Conservation (phyloP, 2,329 filamentous ascomycete species). For the Lecanoromycetidae sp. region DNA sequence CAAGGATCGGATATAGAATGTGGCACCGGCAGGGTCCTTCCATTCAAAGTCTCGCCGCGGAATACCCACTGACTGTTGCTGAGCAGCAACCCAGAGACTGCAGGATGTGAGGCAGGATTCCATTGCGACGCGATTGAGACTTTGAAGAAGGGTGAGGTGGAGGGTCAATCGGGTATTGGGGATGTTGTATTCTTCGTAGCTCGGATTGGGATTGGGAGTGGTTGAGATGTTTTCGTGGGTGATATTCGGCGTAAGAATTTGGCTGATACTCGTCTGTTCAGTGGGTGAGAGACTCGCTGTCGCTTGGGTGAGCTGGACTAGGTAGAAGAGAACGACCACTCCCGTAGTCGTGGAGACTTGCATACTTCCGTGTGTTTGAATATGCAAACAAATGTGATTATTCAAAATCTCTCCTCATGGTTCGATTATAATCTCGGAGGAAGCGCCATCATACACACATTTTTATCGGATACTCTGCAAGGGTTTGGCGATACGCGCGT, state of each 20-base stretch:
- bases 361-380: too few relatives aligned
- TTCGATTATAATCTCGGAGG: background rate
- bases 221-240: background rate
- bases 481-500: background rate
- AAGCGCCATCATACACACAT: background rate
- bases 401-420: background rate
- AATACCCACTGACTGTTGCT: background rate
- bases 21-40: background rate
- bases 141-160: background rate
- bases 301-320: too few relatives aligned
- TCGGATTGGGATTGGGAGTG: background rate
- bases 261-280: background rate
- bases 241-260: background rate
- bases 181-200: background rate
- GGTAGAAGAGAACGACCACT: too few relatives aligned
- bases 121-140: background rate
- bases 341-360: too few relatives aligned
- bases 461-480: background rate
- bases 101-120: background rate
- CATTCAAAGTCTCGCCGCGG: background rate
- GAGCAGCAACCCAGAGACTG: background rate
- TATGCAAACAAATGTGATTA: background rate
- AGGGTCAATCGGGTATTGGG: background rate
- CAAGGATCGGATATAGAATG: background rate
- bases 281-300: too few relatives aligned